Base-by-base conservation (phyloP, 768 basidiomycete genomes). In the Lentinula aciculospora region DNA sequence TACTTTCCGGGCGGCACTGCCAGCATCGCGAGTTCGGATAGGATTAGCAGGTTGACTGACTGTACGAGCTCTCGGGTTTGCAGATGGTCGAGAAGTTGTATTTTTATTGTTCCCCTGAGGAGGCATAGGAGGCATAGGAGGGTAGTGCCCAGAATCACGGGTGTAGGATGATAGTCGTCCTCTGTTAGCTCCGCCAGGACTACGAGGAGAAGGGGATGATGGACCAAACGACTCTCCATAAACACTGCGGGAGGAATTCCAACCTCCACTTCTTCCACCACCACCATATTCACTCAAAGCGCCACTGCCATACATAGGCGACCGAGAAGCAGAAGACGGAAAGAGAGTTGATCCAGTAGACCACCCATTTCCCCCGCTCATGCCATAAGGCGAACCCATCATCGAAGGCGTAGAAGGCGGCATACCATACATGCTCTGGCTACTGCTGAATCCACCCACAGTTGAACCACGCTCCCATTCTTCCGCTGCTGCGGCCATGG, bases 381-480 rank as follows among this genome's bases (percentile, higher is more conserved):
- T 71, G 60, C 70, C 69, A 54, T 61, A 67, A 63, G 74, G 71
- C 61, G 72, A 68, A 57, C 71, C 70, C 74, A 80, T 74, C 63
- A 75, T 72, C 36, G 17, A 66, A 66, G 62, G 63, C 64, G 63
- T 67, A 60, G 59, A 65, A 28, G 60, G 67, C 62, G 25, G 62
- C 71, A 72, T 28, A 69, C 68, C 25, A 72, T 74, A 49, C 66
- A 63, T 56, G 28, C 55, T 56, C 44, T 56, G 55, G 39, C 66
- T 67, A 6, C 69, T 64, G 15, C 74, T 74, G 60, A 72, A 74
- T 17, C 82, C 81, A 15, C 74, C 75, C 28, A 79, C 61, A 36
- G 74, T 81, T 54, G 89, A 91, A 6, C 83, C 80, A 32, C 92
- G 84, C 67, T 94, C 92, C 92, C 92, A 94, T 67, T 94, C 91